Conservation (phyloP, 176 grass and related monocot genomes). For the Carex pumila region DNA sequence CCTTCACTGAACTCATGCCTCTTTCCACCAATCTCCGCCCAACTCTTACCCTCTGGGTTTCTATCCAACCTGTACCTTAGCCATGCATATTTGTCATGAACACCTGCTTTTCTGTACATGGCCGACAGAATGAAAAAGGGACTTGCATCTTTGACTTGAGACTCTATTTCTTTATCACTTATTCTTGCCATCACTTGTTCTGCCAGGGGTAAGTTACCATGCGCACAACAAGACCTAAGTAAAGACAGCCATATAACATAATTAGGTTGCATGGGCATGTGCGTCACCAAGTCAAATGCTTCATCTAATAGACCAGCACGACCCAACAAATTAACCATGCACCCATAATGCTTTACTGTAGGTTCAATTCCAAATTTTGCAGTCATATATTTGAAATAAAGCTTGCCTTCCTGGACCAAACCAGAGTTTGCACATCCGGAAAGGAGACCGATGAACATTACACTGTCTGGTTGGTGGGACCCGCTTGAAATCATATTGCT, state of each 20-base stretch:
- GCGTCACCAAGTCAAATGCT: conserved; percentile 36
- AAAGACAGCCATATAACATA: conserved; percentile 66
- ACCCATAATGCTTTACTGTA: conserved; percentile 84
- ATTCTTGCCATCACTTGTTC: conserved; percentile 44
- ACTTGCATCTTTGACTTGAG: neutral
- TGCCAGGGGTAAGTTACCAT: conserved; percentile 52
- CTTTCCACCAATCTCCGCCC: neutral
- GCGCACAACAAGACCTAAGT: conserved; percentile 53
- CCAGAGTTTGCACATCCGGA: conserved; percentile 65
- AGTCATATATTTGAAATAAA: conserved; percentile 50
- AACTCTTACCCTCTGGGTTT: neutral
- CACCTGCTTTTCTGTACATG: conserved; percentile 7
- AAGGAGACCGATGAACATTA: conserved; percentile 60
- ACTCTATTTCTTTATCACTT: neutral
- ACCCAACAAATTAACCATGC: conserved; percentile 75
- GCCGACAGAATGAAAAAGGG: neutral
- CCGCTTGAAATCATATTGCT: conserved; percentile 33
- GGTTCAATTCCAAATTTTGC: conserved; percentile 42
- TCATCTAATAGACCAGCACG: conserved; percentile 76
- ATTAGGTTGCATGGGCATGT: conserved; percentile 73
- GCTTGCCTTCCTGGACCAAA: conserved; percentile 36
- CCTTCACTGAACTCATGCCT: neutral
- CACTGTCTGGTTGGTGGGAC: conserved; percentile 47
- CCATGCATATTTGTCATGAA: neutral
- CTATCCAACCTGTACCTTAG: neutral